Evolutionary conservation across 768 basidiomycete genomes (phyloP), one percentile per base, ranked within the genome.

Genomic region (Lentinula lateritia): DNA sequence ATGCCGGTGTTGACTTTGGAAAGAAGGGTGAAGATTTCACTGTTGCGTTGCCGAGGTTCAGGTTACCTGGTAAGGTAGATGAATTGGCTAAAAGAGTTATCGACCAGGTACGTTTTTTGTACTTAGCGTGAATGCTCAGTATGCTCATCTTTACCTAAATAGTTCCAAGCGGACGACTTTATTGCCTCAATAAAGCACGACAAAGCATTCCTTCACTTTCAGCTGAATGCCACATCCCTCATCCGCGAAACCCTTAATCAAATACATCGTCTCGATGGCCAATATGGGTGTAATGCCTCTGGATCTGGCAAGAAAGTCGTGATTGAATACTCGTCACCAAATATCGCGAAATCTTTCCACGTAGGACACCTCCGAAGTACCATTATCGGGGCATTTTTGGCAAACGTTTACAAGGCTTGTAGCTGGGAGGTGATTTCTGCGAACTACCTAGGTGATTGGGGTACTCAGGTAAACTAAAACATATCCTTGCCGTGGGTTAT

Each of bases 391-490:
- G 89, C 92, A 0, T 97, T 97, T 78, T 74, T 98, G 62, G 79
- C 84, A 9, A 98, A 98, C 74, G 67, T 98, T 45, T 96, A 98
- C 80, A 89, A 87, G 69, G 83, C 92, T 6, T 93, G 89, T 68
- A 95, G 96, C 15, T 98, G 93, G 95, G 84, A 93, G 6, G 94
- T 95, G n/a, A 73, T 84, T 41, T 83, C 90, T 1, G 78, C 98
- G 74, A 99, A 99, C 72, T 99, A 99, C 72, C 83, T 98, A 15
- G 96, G 96, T 2, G 96, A 98, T 70, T 98, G 95, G 96, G 96
- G 96, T 23, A 98, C 95, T 45, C 96, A 98, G 83, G 95, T 93
- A 42, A 71, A 80, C 64, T 1, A 68, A 6, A 18, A 52, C 50
- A 32, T 16, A n/a, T 43, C 8, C 16, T 13, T 34, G 12, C 18